phyloP scores from a whole-genome alignment of 192 early-diverging fungal genomes.

The Radiomyces spectabilis region DNA sequence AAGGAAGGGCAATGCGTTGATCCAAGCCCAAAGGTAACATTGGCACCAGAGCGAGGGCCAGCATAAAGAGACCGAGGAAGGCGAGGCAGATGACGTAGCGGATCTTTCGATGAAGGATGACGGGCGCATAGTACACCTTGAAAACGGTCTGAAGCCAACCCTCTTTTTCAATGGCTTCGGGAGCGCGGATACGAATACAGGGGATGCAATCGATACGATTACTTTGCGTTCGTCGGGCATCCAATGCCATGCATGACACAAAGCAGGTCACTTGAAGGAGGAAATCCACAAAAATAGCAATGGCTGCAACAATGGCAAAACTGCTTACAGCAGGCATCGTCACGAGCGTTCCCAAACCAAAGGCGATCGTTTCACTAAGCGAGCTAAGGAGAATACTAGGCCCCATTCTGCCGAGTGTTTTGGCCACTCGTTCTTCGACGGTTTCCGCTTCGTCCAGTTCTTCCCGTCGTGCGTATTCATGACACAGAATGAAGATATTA shows the following conservation, averaged over 20 bases:
- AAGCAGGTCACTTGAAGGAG: slow-evolving; percentile 58
- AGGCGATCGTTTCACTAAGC: slow-evolving; percentile 54
- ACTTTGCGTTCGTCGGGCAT: slow-evolving; percentile 46
- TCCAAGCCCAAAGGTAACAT: slow-evolving; percentile 51
- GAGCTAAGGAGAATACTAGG: slow-evolving; percentile 55
- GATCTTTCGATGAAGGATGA: slow-evolving; percentile 36
- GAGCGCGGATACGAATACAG: slow-evolving; percentile 39
- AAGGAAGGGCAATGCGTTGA: slow-evolving; percentile 53
- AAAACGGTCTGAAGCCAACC: slow-evolving; percentile 36
- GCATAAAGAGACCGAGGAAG: slow-evolving; percentile 46
- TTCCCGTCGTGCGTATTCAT: slow-evolving; percentile 45
- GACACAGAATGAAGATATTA: slow-evolving; percentile 60
- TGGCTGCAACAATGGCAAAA: slow-evolving; percentile 58
- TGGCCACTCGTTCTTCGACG: slow-evolving; percentile 51
- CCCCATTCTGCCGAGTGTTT: slow-evolving; percentile 50
- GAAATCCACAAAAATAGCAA: slow-evolving; percentile 57
- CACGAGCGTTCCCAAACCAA: slow-evolving; percentile 52
- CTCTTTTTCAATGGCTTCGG: slow-evolving; percentile 36
- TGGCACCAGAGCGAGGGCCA: slow-evolving; percentile 35
- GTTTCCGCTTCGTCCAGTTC: slow-evolving; percentile 21
- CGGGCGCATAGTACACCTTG: slow-evolving; percentile 46
- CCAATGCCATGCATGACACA: slow-evolving; percentile 48
- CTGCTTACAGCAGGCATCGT: slow-evolving; percentile 64
- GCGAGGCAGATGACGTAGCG: slow-evolving; percentile 32
- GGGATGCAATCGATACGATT: slow-evolving; percentile 47